Evolutionary conservation across 1,284 basidiomycete genomes (phyloP).

Genomic region (Phylloboletellus chloephorus): DNA sequence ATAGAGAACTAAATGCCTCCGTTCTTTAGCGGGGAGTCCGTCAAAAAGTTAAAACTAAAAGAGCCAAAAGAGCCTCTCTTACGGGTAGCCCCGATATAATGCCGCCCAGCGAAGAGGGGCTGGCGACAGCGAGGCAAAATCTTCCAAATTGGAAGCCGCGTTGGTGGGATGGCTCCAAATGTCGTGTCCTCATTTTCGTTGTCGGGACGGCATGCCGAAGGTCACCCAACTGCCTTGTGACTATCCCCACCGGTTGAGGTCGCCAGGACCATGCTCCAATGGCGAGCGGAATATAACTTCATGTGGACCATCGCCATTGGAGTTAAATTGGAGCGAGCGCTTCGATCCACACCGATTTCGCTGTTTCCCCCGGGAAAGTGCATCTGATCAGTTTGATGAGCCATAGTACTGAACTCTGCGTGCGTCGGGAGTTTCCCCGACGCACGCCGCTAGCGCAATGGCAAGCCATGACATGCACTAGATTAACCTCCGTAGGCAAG

Average conservation of each 20-base stretch:
- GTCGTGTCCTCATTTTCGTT: slow-evolving; percentile 15
- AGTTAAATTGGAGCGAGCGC: not conserved
- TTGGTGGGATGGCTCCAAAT: slow-evolving; percentile 9
- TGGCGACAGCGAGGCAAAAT: slow-evolving; percentile 20
- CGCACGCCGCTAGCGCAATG: slow-evolving; percentile 11
- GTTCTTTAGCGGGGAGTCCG: slow-evolving; percentile 19
- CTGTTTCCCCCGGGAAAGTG: slow-evolving; percentile 19
- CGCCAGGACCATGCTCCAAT: slow-evolving; percentile 2
- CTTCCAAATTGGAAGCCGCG: slow-evolving; percentile 14
- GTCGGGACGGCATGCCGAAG: slow-evolving; percentile 25
- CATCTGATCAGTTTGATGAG: slow-evolving; percentile 21
- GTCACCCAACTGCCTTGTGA: slow-evolving; percentile 9
- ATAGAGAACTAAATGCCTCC: slow-evolving; percentile 15
- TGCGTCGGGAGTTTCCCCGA: slow-evolving; percentile 13
- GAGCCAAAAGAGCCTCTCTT: slow-evolving; percentile 31
- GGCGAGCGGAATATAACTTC: slow-evolving; percentile 14
- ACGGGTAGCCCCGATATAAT: slow-evolving; percentile 18
- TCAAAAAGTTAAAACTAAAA: slow-evolving; percentile 34
- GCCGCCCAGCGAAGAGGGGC: slow-evolving; percentile 17
- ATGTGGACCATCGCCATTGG: slow-evolving; percentile 4
- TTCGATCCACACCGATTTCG: slow-evolving; percentile 11
- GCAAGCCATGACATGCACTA: slow-evolving; percentile 6
- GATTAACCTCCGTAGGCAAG: slow-evolving; percentile 15
- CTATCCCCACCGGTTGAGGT: slow-evolving; percentile 6
- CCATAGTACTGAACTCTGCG: slow-evolving; percentile 8